These are phyloP conservation scores for Saccharomyces hybrid DNA, from an alignment of 1,139 yeast genomes.

Conservation along the genomic window DNA sequence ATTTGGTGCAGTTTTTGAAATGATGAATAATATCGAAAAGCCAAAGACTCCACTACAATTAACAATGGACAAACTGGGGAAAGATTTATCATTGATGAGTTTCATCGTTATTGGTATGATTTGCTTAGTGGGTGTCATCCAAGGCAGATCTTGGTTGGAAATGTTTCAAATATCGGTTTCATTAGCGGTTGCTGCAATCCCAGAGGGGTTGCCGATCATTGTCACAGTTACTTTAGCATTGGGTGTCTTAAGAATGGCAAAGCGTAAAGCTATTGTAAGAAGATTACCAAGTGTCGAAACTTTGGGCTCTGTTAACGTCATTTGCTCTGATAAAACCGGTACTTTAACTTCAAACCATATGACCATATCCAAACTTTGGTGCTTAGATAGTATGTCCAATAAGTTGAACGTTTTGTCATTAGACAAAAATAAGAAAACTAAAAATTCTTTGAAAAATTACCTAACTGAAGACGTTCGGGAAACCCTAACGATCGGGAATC, in stretches of 20 bases:
- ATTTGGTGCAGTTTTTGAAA: constrained; percentile 81
- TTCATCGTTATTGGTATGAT: constrained; percentile 81
- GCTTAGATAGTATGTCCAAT: constrained; percentile 55
- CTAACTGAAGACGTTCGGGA: constrained; percentile 46
- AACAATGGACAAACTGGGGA: constrained; percentile 91
- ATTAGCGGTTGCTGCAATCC: constrained; percentile 95
- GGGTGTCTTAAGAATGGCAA: constrained; percentile 94
- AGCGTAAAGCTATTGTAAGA: constrained; percentile 84
- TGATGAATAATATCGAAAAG: constrained; percentile 90
- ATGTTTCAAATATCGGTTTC: constrained; percentile 97
- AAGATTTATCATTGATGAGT: constrained; percentile 75
- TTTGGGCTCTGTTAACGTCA: constrained; percentile 88
- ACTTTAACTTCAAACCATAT: constrained; percentile 90
- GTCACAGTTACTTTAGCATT: constrained; percentile 93
- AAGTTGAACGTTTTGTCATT: constrained; percentile 40
- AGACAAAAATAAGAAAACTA: constrained; percentile 36
- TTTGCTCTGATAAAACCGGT: constrained; percentile 93
- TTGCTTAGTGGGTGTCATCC: constrained; percentile 76
- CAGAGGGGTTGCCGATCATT: constrained; percentile 94
- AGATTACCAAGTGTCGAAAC: constrained; percentile 94
- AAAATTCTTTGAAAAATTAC: constrained; percentile 35
- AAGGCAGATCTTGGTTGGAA: constrained; percentile 90
- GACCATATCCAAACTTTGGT: constrained; percentile 85
- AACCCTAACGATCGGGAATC: constrained; percentile 59
- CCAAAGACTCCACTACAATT: constrained; percentile 93